Percentiles rank a stretch among this genome's conserved stretches.
Conservation (phyloP, 352 stramenopile genomes). For the Phytophthora syringae region DNA sequence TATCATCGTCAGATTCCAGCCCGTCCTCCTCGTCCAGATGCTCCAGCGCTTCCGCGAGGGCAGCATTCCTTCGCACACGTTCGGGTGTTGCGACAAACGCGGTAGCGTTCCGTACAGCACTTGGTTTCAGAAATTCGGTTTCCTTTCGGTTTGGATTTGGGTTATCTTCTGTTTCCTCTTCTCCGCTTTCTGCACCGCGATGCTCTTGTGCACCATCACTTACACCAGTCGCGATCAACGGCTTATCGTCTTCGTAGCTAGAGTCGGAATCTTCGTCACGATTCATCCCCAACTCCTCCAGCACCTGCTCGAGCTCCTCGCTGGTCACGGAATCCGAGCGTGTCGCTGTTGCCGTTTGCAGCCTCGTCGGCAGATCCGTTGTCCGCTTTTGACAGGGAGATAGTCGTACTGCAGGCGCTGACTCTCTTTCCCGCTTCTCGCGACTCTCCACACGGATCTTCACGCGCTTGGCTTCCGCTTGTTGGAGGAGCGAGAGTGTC, state of each 20-base stretch:
- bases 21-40: conserved; percentile 4
- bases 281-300: no score
- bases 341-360: not conserved
- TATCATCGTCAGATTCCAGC: not conserved
- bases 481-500: no score
- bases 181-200: no score
- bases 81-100: not conserved
- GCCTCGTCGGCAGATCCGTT: not conserved
- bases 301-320: not conserved
- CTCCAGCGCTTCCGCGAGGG: not conserved
- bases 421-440: not conserved
- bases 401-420: not conserved
- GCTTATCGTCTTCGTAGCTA: no score
- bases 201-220: no score
- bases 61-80: not conserved
- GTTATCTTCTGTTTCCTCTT: no score
- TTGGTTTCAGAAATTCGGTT: not conserved
- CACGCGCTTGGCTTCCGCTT: not conserved
- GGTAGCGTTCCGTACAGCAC: not conserved
- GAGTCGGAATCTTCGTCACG: no score
- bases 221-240: no score
- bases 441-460: not conserved
- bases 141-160: not conserved
- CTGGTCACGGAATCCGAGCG: not conserved
- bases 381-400: not conserved